These are phyloP conservation scores for Chlorella sorokiniana DNA, from an alignment of 139 green algal species.

Conservation along the genomic window DNA sequence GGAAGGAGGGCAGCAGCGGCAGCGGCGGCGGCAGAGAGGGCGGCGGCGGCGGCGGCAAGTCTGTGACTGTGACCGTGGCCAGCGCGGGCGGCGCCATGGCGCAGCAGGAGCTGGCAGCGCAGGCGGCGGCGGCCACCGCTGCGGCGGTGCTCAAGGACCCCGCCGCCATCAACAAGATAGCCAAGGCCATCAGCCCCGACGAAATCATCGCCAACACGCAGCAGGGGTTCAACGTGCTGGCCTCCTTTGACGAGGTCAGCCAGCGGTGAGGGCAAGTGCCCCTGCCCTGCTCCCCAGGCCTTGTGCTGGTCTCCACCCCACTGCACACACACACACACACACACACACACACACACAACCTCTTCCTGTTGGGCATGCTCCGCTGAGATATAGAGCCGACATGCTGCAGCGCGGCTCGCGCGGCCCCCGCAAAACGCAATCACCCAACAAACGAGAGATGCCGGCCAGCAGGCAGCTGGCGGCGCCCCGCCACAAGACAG, in stretches of 20 bases:
- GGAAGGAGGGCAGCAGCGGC: neutral
- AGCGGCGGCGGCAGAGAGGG: neutral
- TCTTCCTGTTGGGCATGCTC: too few species aligned
- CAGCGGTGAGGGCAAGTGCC: neutral
- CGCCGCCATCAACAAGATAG: slow-evolving; percentile 14
- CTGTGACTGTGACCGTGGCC: neutral
- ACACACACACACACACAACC: too few species aligned
- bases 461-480: too few species aligned
- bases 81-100: neutral
- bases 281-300: too few species aligned
- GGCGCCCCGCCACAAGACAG: too few species aligned
- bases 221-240: slow-evolving; percentile 20
- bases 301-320: too few species aligned
- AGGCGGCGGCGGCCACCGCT: neutral
- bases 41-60: neutral
- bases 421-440: too few species aligned
- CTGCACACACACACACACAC: neutral
- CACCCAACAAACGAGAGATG: too few species aligned
- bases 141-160: slow-evolving; percentile 13
- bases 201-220: slow-evolving; percentile 10
- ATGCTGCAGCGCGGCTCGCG: too few species aligned
- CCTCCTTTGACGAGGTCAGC: slow-evolving; percentile 6
- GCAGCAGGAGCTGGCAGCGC: slow-evolving; percentile 18
- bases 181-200: slow-evolving; percentile 8
- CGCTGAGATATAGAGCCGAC: too few species aligned